Evolutionary conservation across 345 rosid genomes (phyloP), one percentile per base, ranked within the genome.

Genomic region (Aquilaria sinensis): DNA sequence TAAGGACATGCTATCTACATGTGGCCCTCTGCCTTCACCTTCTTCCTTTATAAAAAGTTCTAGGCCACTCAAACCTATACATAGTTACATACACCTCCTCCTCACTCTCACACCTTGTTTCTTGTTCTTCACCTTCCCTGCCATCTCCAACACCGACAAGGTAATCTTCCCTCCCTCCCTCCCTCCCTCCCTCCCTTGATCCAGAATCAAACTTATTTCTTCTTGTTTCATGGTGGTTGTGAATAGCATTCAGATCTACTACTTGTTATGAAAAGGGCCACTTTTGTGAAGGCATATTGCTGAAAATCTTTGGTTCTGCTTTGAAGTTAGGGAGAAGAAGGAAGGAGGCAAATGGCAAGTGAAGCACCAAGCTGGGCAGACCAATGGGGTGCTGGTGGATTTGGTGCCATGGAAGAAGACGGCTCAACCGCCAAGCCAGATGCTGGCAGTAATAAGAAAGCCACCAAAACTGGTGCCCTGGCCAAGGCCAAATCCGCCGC

Each of bases 341-440:
- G 12, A 10, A 8, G 31, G 65, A 34, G 34, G 0, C 9, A 51
- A 1, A 86, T 90, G 98, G 89, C 78, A 10, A 79, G 79, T 57
- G 95, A 84, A 50, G 90, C 92, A 51, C 90, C 89, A 2, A 90
- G 92, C 80, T 93, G 92, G 97, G 95, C 96, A 10, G 97, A 88
- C 74, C 96, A 94, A 65, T 86, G 95, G 97, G 99, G 97, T 5
- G 81, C 81, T 6, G 97, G 97, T 58, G 97, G 97, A 10, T 65
- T 78, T 29, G 85, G 80, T 1, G 69, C 75, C 12, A 67, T 77
- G 66, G 74, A 69, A 6, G 46, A 32, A 0, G 58, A 31, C 8
- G 58, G 33, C 58, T 14, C 23, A 14, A 55, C 58, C 12, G 1
- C 58, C 1, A 31, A 9, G 7, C 31, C 31, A 11, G 31, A 55